phyloP scores from a whole-genome alignment of 805 yeast genomes.

The Lipomyces kockii region DNA sequence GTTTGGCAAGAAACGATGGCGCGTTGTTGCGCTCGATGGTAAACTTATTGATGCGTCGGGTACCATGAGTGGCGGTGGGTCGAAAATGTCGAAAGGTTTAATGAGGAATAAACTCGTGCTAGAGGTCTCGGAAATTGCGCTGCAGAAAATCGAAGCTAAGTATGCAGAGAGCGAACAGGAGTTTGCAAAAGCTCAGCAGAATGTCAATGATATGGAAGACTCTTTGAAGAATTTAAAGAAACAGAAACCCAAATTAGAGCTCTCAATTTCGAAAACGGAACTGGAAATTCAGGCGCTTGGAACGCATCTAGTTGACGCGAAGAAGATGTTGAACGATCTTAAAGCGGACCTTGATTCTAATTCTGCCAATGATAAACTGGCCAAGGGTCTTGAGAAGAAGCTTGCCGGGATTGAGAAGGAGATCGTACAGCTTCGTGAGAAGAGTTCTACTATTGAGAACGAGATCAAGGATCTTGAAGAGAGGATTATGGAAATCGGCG shows the following conservation, averaged over 20 bases:
- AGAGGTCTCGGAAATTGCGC: constrained; percentile 60
- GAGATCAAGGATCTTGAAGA: constrained; percentile 68
- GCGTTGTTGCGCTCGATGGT: constrained; percentile 93
- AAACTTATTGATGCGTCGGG: constrained; percentile 91
- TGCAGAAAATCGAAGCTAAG: constrained; percentile 58
- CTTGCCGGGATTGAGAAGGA: constrained; percentile 45
- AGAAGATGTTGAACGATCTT: constrained; percentile 51
- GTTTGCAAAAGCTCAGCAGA: constrained; percentile 48
- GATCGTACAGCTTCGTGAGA: constrained; percentile 53
- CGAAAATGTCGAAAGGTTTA: constrained; percentile 65
- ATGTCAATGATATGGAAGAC: constrained; percentile 57
- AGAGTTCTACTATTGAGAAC: constrained; percentile 59
- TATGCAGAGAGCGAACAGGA: constrained; percentile 58
- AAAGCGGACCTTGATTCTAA: constrained; percentile 31
- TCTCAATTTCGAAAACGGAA: constrained; percentile 59
- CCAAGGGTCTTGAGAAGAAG: constrained; percentile 40
- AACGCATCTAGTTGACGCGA: constrained; percentile 57
- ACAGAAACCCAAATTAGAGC: constrained; percentile 71
- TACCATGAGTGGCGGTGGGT: constrained; percentile 96
- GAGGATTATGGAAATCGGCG: constrained; percentile 88
- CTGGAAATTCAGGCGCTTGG: constrained; percentile 68
- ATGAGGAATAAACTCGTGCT: constrained; percentile 58
- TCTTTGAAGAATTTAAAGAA: constrained; percentile 64
- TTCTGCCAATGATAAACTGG: constrained; percentile 44
- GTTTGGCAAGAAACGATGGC: constrained; percentile 74